A percentile compares a stretch with the other conserved stretches of the same genome.
phyloP scores from a whole-genome alignment of 257 asterid species.

The Penstemon davidsonii region DNA sequence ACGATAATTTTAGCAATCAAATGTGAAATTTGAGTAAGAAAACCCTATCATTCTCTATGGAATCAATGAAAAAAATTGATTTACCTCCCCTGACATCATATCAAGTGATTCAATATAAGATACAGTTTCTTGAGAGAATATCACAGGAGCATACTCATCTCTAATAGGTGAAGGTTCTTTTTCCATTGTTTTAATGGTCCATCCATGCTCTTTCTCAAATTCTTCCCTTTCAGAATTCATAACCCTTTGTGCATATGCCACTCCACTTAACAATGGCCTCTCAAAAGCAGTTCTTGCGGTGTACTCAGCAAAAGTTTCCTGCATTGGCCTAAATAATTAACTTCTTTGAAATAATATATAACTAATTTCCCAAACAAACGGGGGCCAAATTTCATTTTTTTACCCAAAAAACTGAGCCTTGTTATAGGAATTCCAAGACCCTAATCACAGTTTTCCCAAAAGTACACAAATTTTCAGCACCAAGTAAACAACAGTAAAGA shows the following conservation, averaged over 20 bases:
- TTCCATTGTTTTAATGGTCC: constrained; percentile 86
- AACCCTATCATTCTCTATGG: not conserved
- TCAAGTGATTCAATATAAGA: constrained; percentile 84
- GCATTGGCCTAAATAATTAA: constrained; percentile 26
- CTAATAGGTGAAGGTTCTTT: constrained; percentile 77
- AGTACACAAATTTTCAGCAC: not conserved
- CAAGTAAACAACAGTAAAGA: not conserved
- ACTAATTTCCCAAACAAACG: not conserved
- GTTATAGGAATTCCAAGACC: not conserved
- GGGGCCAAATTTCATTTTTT: not conserved
- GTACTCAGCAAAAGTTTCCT: constrained; percentile 91
- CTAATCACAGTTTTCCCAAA: not conserved
- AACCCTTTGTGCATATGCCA: constrained; percentile 91
- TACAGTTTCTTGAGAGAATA: constrained; percentile 88
- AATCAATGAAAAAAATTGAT: not conserved
- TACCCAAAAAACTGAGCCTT: not conserved
- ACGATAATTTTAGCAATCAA: constrained; percentile 23
- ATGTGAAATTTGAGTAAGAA: not conserved
- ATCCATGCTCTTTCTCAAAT: constrained; percentile 76
- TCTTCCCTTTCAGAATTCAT: constrained; percentile 63
- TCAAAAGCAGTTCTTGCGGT: constrained; percentile 89
- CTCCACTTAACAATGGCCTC: constrained; percentile 93
- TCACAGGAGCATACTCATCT: constrained; percentile 91
- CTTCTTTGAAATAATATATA: not conserved
- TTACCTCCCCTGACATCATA: constrained; percentile 99